Evolutionary conservation across 2,329 filamentous ascomycete species (phyloP), one percentile per base, ranked within the genome.

Genomic region (Fusarium sp.): DNA sequence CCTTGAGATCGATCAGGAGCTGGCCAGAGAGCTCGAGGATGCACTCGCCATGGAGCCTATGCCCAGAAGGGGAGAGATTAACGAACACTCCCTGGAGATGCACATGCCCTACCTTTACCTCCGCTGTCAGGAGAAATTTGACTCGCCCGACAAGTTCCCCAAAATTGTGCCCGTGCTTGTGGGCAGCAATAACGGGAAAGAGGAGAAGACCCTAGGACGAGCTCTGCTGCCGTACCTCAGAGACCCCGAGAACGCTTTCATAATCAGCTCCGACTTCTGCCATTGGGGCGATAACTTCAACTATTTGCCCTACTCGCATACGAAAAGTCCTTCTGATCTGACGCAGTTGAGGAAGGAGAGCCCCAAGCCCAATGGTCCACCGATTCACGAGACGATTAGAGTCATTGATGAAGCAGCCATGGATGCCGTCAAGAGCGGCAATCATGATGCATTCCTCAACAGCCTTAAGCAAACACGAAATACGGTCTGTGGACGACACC

Each of bases 1-100:
- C 66, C 82, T 96, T 6, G 75, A 75, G 0, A 83, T 96, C 31
- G 93, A 96, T 75, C 80, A 76, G 10, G 79, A 81, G 6, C 84
- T 86, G 1, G 83, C 87, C 1, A 72, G 81, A 36, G 76, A 83
- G 63, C 79, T 93, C 18, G 75, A 83, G 51, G 73, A 78, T 4
- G 76, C 70, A 0, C 67, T 68, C 1, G 47, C 52, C 2, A 77
- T 82, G 69, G 57, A 64, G 18, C 81, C 84, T 51, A 96, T 97
- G 83, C 87, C 86, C 3, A 79, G 78, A 18, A 74, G 81, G 6
- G 83, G 88, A 8, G 96, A 99, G 74, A 87, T 93, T 64, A 85
- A 87, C 7, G 96, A 99, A 79, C 96, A 99, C 79, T 97, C 93
- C 50, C 86, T 98, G 3, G 96, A 99, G 82, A 97, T 99, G 91